Evolutionary conservation across 1,284 basidiomycete species (phyloP).

Genomic region (Cryptococcus hybrid): DNA sequence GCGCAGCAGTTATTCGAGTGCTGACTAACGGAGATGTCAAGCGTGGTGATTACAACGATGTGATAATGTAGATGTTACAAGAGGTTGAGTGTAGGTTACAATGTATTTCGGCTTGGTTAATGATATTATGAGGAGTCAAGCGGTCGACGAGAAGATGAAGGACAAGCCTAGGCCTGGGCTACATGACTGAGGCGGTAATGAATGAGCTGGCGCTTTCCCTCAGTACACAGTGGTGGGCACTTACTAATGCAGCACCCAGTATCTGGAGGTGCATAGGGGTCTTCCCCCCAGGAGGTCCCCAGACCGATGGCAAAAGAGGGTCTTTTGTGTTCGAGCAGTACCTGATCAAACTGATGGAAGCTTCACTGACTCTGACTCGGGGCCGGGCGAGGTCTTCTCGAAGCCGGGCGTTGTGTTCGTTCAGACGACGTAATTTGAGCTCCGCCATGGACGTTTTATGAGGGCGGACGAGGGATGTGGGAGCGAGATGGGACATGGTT

Average conservation of each 20-base stretch:
- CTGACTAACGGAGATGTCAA: no score
- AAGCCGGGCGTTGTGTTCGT: conserved; percentile 89
- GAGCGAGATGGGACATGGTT: background rate
- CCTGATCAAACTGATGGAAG: conserved; percentile 73
- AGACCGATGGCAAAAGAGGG: conserved; percentile 81
- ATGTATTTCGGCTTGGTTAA: no score
- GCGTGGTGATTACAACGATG: no score
- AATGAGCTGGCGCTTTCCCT: background rate
- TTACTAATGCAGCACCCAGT: conserved; percentile 39
- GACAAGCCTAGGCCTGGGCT: background rate
- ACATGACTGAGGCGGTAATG: background rate
- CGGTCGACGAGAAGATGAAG: no score
- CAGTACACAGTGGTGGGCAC: conserved; percentile 3
- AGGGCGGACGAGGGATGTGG: conserved; percentile 23
- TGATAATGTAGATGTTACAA: no score
- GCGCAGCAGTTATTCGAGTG: no score
- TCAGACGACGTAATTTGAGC: conserved; percentile 87
- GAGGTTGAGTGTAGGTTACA: no score
- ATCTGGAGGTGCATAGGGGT: conserved; percentile 37
- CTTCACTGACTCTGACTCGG: conserved; percentile 84
- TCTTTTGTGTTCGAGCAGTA: conserved; percentile 89
- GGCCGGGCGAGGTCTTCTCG: conserved; percentile 86
- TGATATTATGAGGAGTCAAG: no score
- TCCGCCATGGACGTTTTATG: conserved; percentile 72
- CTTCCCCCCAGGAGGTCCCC: conserved; percentile 84